Base-by-base conservation (phyloP, 2,329 filamentous ascomycete genomes). In the Exophiala oligosperma region DNA sequence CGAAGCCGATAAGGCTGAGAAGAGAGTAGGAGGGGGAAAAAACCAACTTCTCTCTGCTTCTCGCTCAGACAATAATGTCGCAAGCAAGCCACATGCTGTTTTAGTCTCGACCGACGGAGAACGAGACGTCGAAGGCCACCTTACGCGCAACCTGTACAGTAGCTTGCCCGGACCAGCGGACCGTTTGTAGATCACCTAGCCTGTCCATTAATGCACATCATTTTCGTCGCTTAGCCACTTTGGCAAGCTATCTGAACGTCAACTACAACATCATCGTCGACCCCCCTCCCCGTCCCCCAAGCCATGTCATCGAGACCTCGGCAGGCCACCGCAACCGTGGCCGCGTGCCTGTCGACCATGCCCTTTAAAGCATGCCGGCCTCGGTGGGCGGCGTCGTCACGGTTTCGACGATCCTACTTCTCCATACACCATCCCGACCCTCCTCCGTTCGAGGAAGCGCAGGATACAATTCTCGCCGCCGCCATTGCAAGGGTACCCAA, bases 381-480 rank as follows among this genome's bases (percentile, higher is more conserved):
- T 26, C n/a, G 21, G 46, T 53, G 29, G 11, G 7, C 40, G n/a
- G 14, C 32, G 47, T 47, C 32, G 47, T 47, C 46, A 17, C 46
- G 8, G 28, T 24, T 41, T 29, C 26, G 23, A 43, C 64, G 64
- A 35, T 51, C 69, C 52, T 94, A 92, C 78, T 89, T 94, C 76
- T 92, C 90, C 60, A 81, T 86, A 74, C 84, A 90, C 69, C 88
- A 91, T 70, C 79, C 84, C 1, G 69, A 81, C 5, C 77, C 84
- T 12, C 77, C 83, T 38, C 80, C 83, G 61, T 95, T 91, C 79
- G 85, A 81, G 69, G 73, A 79, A 62, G 81, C 83, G 71, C 91
- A 97, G 78, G 78, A 81, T 44, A 77, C 84, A 56, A 95, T 97
- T 71, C 89, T 99, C 62, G 81, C 88, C 47, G 85, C 91, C n/a